Evolutionary conservation across 2,329 filamentous ascomycete genomes (phyloP).

Genomic region (Trichoderma atroviride): DNA sequence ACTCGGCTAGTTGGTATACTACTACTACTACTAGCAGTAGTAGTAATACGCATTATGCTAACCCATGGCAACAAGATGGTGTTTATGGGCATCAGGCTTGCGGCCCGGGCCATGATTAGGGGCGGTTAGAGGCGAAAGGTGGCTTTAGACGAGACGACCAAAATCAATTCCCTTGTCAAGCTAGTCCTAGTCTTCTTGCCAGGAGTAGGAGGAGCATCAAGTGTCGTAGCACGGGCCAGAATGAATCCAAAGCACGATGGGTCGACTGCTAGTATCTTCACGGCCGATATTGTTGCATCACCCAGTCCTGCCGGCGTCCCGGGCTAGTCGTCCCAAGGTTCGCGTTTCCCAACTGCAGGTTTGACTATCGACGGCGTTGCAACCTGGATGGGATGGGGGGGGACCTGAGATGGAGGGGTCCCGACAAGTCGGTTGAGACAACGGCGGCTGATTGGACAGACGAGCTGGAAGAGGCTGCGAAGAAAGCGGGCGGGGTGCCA

Average conservation of each 20-base stretch:
- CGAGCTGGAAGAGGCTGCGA: constrained; percentile 18
- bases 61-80: neutral
- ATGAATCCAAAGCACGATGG: neutral
- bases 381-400: constrained; percentile 7
- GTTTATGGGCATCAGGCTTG: neutral
- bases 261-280: neutral
- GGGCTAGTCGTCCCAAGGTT: neutral
- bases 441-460: constrained; percentile 15
- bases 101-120: constrained; percentile 23
- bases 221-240: neutral
- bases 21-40: too few relatives aligned
- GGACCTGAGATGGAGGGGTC: constrained; percentile 11
- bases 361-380: constrained; percentile 14
- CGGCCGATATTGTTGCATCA: neutral
- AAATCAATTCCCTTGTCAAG: neutral
- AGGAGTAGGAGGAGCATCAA: neutral
- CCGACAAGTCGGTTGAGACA: constrained; percentile 26
- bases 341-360: neutral
- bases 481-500: constrained; percentile 19
- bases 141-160: neutral
- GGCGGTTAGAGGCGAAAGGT: constrained; percentile 18
- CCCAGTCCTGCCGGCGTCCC: neutral
- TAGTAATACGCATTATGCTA: neutral
- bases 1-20: neutral
- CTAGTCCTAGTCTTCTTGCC: neutral